phyloP scores from a whole-genome alignment of 2,329 filamentous ascomycete genomes.

The Nigrospora oryzae region DNA sequence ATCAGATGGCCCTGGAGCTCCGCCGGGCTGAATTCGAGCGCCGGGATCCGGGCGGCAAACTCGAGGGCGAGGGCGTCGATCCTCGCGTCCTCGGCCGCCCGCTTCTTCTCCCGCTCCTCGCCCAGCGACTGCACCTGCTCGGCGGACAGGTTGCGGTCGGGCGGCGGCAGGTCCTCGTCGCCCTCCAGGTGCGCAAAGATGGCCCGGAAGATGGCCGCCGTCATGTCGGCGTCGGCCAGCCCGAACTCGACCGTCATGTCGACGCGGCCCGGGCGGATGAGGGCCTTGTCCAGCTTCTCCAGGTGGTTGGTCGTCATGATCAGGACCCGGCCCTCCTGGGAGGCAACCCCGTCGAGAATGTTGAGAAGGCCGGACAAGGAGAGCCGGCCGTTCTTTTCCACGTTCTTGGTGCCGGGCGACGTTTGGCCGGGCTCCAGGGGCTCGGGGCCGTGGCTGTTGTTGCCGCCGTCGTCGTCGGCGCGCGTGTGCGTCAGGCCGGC shows the following conservation, averaged over 20 bases:
- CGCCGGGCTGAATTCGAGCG: constrained; percentile 48
- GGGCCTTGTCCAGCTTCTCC: constrained; percentile 52
- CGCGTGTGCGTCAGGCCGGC: constrained; percentile 59
- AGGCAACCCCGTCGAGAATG: constrained; percentile 66
- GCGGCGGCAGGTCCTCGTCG: constrained; percentile 27
- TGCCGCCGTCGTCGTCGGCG: constrained; percentile 20
- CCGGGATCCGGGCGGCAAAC: constrained; percentile 44
- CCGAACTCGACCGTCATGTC: constrained; percentile 52
- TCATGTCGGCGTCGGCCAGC: constrained; percentile 44
- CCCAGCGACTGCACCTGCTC: constrained; percentile 17
- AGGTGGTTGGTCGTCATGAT: constrained; percentile 60
- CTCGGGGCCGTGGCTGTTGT: constrained; percentile 8
- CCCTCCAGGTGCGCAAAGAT: constrained; percentile 46
- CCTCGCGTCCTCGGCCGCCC: constrained; percentile 25
- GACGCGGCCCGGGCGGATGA: constrained; percentile 54
- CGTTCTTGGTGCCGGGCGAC: constrained; percentile 13
- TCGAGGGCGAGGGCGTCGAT: constrained; percentile 35
- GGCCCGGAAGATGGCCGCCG: constrained; percentile 45
- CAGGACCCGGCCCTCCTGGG: constrained; percentile 53
- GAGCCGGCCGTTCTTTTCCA: constrained; percentile 29
- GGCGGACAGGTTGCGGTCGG: constrained; percentile 12
- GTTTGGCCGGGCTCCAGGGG: constrained; percentile 24
- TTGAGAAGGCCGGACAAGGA: constrained; percentile 74
- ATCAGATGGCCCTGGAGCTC: constrained; percentile 53
- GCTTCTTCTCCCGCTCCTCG: constrained; percentile 20